Evolutionary conservation across 441 rosid species (phyloP).

Genomic region (Eutrema salsugineum): DNA sequence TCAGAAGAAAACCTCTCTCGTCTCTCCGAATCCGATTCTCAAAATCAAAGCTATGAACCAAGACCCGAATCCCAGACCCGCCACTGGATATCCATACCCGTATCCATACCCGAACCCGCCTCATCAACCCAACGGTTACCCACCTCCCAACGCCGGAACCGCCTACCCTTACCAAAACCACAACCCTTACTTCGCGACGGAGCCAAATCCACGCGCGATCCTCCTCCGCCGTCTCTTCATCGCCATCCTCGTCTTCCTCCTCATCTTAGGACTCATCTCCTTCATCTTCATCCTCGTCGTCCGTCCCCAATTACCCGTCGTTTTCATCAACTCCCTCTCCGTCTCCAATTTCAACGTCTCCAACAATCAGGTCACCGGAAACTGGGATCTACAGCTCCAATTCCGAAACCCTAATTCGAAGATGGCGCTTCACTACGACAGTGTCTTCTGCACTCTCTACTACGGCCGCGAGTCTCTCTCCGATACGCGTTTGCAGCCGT

Average conservation of each 20-base stretch:
- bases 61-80: slow-evolving; percentile 46
- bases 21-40: not conserved
- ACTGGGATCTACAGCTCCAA: slow-evolving; percentile 50
- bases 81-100: slow-evolving; percentile 58
- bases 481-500: slow-evolving; percentile 51
- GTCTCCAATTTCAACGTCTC: slow-evolving; percentile 57
- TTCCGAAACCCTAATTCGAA: slow-evolving; percentile 76
- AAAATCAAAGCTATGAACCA: slow-evolving; percentile 35
- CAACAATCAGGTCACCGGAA: slow-evolving; percentile 38
- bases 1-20: not conserved
- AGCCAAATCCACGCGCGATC: slow-evolving; percentile 43
- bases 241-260: slow-evolving; percentile 17
- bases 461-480: slow-evolving; percentile 34
- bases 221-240: slow-evolving; percentile 48
- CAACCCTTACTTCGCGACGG: slow-evolving; percentile 38
- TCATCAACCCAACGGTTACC: slow-evolving; percentile 36
- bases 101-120: slow-evolving; percentile 41
- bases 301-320: slow-evolving; percentile 66
- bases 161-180: slow-evolving; percentile 44
- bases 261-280: slow-evolving; percentile 44
- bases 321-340: slow-evolving; percentile 46
- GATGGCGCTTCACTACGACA: slow-evolving; percentile 46
- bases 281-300: slow-evolving; percentile 68
- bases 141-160: slow-evolving; percentile 37
- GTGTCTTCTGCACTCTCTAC: slow-evolving; percentile 20